Evolutionary conservation across 1,284 basidiomycete species (phyloP).

Genomic region (Tilletia indica): DNA sequence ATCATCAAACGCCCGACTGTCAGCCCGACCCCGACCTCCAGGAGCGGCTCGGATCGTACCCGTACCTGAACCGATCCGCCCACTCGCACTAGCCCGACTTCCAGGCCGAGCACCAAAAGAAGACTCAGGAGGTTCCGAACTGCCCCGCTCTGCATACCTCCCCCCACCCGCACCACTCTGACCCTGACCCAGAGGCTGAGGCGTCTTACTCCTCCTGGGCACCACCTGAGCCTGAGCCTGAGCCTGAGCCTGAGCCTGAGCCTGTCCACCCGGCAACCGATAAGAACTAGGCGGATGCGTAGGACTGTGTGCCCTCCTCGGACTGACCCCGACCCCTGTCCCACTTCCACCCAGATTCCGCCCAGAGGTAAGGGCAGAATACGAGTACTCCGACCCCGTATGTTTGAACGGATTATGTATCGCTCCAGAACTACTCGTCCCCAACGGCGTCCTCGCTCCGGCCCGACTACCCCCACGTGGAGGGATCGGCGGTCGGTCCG

Average conservation of each 20-base stretch:
- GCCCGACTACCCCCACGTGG: background rate
- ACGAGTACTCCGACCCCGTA: constrained; percentile 7
- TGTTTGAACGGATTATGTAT: background rate
- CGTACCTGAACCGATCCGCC: background rate
- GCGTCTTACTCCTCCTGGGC: constrained; percentile 15
- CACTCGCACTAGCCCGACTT: constrained; percentile 4
- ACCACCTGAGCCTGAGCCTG: background rate
- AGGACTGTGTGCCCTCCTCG: constrained; percentile 6
- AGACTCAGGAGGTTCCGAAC: constrained; percentile 10
- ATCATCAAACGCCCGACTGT: constrained; percentile 2
- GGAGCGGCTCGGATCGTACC: background rate
- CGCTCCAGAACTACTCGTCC: background rate
- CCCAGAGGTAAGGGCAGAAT: background rate
- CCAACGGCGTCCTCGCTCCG: background rate
- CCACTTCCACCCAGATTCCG: background rate
- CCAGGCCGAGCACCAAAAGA: background rate
- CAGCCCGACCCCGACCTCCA: background rate
- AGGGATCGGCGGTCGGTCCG: constrained; percentile 4
- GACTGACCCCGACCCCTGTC: background rate
- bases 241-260: background rate
- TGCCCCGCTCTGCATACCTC: background rate
- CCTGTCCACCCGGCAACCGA: background rate
- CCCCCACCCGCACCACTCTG: background rate
- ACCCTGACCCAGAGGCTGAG: background rate
- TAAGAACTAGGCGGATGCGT: constrained; percentile 14